A percentile compares a stretch with the other conserved stretches of the same genome.
phyloP scores from a whole-genome alignment of 2,329 filamentous ascomycete genomes.

The Elsinoe australis region DNA sequence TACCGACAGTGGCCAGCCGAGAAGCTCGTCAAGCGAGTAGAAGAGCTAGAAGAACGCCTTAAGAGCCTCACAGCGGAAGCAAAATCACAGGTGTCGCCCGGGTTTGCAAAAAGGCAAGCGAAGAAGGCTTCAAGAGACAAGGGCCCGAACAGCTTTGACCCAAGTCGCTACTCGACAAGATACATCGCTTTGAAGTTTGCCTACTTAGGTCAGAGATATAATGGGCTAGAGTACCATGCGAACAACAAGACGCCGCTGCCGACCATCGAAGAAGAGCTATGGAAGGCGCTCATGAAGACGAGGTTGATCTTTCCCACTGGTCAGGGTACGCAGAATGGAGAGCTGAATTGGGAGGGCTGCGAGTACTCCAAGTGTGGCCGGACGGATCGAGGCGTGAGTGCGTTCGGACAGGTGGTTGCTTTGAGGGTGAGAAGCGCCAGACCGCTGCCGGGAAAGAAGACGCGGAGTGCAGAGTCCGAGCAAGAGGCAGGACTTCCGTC shows the following conservation, averaged over 20 bases:
- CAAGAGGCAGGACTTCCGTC: background rate
- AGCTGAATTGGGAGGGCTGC: constrained; percentile 70
- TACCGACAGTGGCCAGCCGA: constrained; percentile 64
- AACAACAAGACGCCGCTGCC: constrained; percentile 61
- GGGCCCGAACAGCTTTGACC: constrained; percentile 56
- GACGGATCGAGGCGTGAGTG: constrained; percentile 88
- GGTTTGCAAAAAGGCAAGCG: constrained; percentile 18
- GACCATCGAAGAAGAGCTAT: constrained; percentile 87
- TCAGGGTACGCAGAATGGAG: constrained; percentile 35
- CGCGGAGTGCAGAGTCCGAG: no score
- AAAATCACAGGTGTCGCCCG: constrained; percentile 13
- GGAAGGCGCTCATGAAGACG: constrained; percentile 78
- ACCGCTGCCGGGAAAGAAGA: constrained; percentile 38
- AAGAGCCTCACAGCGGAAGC: constrained; percentile 38
- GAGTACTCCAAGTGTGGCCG: constrained; percentile 94
- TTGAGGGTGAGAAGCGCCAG: constrained; percentile 72
- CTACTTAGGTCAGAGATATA: constrained; percentile 84
- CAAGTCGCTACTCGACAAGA: constrained; percentile 71
- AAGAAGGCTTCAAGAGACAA: constrained; percentile 21
- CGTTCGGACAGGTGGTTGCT: constrained; percentile 91
- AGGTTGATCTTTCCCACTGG: constrained; percentile 67
- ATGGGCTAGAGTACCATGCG: constrained; percentile 82
- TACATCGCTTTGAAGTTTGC: constrained; percentile 88
- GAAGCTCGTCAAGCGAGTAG: constrained; percentile 60
- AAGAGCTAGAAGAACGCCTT: constrained; percentile 59